phyloP scores from a whole-genome alignment of 352 stramenopile species.

The Pythium volutum region DNA sequence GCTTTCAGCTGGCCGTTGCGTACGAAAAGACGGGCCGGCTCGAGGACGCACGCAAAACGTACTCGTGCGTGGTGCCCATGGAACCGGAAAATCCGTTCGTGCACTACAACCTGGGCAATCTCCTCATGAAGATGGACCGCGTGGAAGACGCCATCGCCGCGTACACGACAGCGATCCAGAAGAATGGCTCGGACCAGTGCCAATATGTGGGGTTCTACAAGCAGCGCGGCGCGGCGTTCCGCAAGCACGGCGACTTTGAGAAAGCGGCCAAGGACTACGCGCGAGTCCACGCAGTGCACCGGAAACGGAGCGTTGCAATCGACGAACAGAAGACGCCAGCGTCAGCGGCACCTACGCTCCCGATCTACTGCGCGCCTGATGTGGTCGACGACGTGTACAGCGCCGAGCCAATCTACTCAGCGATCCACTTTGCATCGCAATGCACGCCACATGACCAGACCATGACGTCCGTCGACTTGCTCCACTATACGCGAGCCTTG shows the following conservation, averaged over 20 bases:
- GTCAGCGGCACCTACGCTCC: not conserved
- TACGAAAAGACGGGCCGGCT: constrained; percentile 46
- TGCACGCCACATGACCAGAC: constrained; percentile 1
- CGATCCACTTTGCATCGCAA: constrained; percentile 8
- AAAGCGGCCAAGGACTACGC: constrained; percentile 59
- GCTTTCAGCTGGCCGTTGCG: constrained; percentile 49
- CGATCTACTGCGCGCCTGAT: not conserved
- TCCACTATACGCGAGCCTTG: constrained; percentile 27
- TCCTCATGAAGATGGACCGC: constrained; percentile 39
- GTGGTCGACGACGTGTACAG: constrained; percentile 1
- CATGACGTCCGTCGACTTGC: constrained; percentile 8
- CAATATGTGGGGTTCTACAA: constrained; percentile 38
- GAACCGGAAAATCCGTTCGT: constrained; percentile 34
- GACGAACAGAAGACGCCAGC: not conserved
- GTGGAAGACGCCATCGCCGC: constrained; percentile 39
- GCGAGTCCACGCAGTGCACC: constrained; percentile 5
- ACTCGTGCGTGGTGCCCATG: constrained; percentile 31
- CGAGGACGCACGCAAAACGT: constrained; percentile 29
- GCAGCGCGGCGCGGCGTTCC: constrained; percentile 51
- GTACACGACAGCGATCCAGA: constrained; percentile 46
- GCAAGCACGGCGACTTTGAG: constrained; percentile 56
- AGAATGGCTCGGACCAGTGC: constrained; percentile 12
- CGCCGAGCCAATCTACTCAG: constrained; percentile 8
- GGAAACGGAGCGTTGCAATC: not conserved
- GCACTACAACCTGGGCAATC: constrained; percentile 57